Evolutionary conservation across 257 asterid genomes (phyloP), one percentile per base, ranked within the genome.

Genomic region (Solanum commersonii): DNA sequence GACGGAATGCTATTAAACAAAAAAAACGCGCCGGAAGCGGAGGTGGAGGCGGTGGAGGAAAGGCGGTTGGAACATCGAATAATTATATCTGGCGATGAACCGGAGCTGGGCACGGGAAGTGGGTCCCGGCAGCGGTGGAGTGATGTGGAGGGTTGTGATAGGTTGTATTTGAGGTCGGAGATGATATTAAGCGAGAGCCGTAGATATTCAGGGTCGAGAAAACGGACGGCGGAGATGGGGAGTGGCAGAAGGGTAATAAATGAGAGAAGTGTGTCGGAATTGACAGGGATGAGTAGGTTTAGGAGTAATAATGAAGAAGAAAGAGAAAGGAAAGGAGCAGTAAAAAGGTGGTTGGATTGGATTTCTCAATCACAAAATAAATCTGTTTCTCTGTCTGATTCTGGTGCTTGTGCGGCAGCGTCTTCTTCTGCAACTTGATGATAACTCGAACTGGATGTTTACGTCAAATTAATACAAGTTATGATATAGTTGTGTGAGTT

Each of bases 181-280:
- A 90, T 87, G 93, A 88, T 92, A 4, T 42, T 92, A 4, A 88
- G 89, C 25, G 90, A 88, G 49, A 89, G 89, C 90, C 89, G 87
- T 81, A 67, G 93, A 73, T 87, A 84, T 18, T 46, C 86, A 1
- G 88, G 79, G 9, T 86, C 88, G 22, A 89, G 88, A 16, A 88
- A 52, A 86, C 73, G 85, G 35, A 87, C 78, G 68, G 76, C 37
- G 68, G 84, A 76, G 37, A 46, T 35, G 23, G 73, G 83, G 72
- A 88, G 92, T 86, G 95, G 95, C 94, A 92, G 90, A 37, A 87
- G 88, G 5, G 94, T 91, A 92, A 94, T 92, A 27, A 93, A 92
- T 86, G 95, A 67, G 88, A 93, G 98, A 93, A 93, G 99, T 18
- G 93, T 94, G 95, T 96, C 99, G 74, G 99, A 96, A 84, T 94